These are phyloP conservation scores for Grosmannia clavigera DNA, from an alignment of 2,329 filamentous ascomycete genomes.

Conservation along the genomic window DNA sequence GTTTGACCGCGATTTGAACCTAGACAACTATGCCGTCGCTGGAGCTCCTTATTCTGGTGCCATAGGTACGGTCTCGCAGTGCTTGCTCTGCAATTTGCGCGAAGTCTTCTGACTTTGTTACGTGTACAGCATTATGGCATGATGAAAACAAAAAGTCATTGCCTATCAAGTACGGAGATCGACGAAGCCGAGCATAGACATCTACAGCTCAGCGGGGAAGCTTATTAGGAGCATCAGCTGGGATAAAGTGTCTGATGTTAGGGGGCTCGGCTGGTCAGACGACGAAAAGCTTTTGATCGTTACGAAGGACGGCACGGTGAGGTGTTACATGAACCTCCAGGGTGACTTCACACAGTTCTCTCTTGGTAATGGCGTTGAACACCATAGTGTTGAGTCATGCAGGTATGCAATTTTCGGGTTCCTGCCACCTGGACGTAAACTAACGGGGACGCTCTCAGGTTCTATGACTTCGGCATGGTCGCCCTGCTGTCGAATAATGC, in stretches of 20 bases:
- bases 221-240: slow-evolving; percentile 76
- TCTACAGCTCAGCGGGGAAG: slow-evolving; percentile 89
- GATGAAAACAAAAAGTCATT: slow-evolving; percentile 82
- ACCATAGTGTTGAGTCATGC: slow-evolving; percentile 77
- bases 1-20: slow-evolving; percentile 85
- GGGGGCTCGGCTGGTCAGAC: slow-evolving; percentile 89
- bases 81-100: not conserved
- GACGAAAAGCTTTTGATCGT: slow-evolving; percentile 86
- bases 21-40: slow-evolving; percentile 85
- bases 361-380: slow-evolving; percentile 78
- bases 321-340: slow-evolving; percentile 84
- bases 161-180: slow-evolving; percentile 61
- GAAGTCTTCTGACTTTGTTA: not conserved
- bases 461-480: slow-evolving; percentile 88
- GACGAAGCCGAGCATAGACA: slow-evolving; percentile 74
- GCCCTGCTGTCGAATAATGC: slow-evolving; percentile 81
- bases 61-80: slow-evolving; percentile 49
- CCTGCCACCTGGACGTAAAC: slow-evolving; percentile 5
- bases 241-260: slow-evolving; percentile 72
- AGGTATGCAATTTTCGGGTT: slow-evolving; percentile 26
- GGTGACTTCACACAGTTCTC: slow-evolving; percentile 93
- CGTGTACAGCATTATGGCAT: slow-evolving; percentile 65
- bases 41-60: slow-evolving; percentile 91
- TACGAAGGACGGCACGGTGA: slow-evolving; percentile 77
- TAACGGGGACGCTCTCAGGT: slow-evolving; percentile 27